phyloP scores from a whole-genome alignment of 768 basidiomycete genomes.

The Leccinum subgranulosum region DNA sequence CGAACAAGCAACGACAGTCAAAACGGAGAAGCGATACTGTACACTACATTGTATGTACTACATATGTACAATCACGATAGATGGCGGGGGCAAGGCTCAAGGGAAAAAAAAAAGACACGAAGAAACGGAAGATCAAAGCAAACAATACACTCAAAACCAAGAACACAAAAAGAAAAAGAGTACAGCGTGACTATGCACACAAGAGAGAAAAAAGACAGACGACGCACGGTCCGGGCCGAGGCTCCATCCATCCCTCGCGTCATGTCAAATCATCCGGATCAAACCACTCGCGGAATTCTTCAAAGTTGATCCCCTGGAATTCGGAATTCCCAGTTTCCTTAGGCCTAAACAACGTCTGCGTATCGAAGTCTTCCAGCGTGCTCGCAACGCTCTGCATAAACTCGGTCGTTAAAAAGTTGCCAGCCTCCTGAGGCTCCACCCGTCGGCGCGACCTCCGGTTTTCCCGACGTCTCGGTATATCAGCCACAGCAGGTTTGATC shows the following conservation, averaged over 20 bases:
- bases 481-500: conserved; percentile 24
- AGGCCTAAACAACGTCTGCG: conserved; percentile 37
- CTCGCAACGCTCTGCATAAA: conserved; percentile 45
- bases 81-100: conserved; percentile 1
- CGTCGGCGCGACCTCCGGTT: too few species aligned
- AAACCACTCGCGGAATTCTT: conserved; percentile 76
- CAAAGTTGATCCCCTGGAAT: conserved; percentile 47
- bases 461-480: too few species aligned
- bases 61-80: conserved; percentile 5
- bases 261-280: conserved; percentile 46
- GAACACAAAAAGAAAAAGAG: not conserved
- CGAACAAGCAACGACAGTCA: too few species aligned
- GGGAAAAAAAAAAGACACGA: conserved; percentile 1
- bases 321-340: conserved; percentile 34
- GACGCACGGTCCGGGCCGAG: conserved; percentile 5
- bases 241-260: conserved; percentile 12
- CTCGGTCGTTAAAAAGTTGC: conserved; percentile 25
- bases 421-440: not conserved
- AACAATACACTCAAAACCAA: not conserved
- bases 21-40: not conserved
- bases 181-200: too few species aligned
- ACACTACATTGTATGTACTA: conserved; percentile 13
- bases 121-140: not conserved
- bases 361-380: conserved; percentile 39
- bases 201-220: conserved; percentile 4